Evolutionary conservation across 441 rosid genomes (phyloP).

Genomic region (Erodium chrysanthum): DNA sequence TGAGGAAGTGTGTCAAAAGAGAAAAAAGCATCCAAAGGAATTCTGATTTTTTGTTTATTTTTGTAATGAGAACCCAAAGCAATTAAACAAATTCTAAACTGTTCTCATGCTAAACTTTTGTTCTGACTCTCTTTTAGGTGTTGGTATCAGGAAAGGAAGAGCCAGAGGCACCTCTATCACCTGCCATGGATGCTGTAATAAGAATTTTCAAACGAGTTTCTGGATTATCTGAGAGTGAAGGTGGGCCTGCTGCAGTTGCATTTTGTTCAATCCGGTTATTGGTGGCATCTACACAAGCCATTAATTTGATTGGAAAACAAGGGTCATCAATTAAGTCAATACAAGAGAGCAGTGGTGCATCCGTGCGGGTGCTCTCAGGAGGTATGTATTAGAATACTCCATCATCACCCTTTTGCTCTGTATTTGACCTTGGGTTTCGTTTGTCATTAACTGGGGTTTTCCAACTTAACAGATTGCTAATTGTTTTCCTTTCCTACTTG

Average conservation of each 20-base stretch:
- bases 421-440: neutral
- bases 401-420: neutral
- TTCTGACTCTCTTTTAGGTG: constrained; percentile 34
- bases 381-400: constrained; percentile 28
- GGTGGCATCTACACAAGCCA: constrained; percentile 81
- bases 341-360: constrained; percentile 64
- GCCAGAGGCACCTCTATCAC: constrained; percentile 59
- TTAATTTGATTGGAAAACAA: constrained; percentile 80
- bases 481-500: neutral
- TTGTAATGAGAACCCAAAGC: neutral
- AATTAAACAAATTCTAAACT: neutral
- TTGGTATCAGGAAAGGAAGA: constrained; percentile 76
- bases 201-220: constrained; percentile 66
- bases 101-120: neutral
- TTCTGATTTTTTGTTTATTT: neutral
- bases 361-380: constrained; percentile 61
- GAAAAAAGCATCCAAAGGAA: neutral
- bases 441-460: neutral
- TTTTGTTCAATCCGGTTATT: constrained; percentile 55
- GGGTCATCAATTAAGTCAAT: constrained; percentile 70
- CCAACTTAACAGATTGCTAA: neutral
- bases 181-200: constrained; percentile 74
- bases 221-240: constrained; percentile 45
- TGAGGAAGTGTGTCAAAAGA: too few species aligned
- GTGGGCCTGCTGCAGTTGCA: constrained; percentile 38